Evolutionary conservation across 768 basidiomycete genomes (phyloP), one percentile per base, ranked within the genome.

Genomic region (Crepidotus variabilis): DNA sequence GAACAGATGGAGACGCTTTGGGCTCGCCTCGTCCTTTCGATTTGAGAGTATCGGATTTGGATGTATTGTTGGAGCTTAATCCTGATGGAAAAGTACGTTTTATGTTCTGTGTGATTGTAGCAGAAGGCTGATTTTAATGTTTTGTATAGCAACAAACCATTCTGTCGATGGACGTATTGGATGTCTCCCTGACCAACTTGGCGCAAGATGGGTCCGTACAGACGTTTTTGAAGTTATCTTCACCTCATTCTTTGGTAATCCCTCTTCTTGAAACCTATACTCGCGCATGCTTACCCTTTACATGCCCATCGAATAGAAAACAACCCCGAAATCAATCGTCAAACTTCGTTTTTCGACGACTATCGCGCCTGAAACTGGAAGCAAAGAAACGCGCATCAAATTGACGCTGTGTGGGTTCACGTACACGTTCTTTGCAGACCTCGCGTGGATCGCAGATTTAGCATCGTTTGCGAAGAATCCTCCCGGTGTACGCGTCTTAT

Each of bases 341-440:
- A 84, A 86, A 56, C 68, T 88, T 16, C 78, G 81, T n/a, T 84
- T 94, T 64, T 77, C 78, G 9, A 93, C 94, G 0, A 65, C 84
- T 2, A 70, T 78, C 2, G 73, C 86, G 11, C 78, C 85, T 1
- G 83, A 79, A 54, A 81, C 85, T 0, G 77, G 74, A 0, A 76
- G 81, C n/a, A 95, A 96, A 72, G 90, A 94, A 67, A 92, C 91
- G 1, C 79, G 79, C 54, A 69, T 96, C 58, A 84, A 83, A 57
- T 57, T 90, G 16, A 79, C 81, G 8, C 63, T 91, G 14, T 81
- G 75, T 57, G 86, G 85, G 18, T 81, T 90, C 57, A 88, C 84
- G 0, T 80, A 79, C 60, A 82, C 80, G 55, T 60, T 87, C 2
- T 78, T 78, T 22, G 79, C 90, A 4, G 84, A 94, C 62, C 60